These are phyloP conservation scores for Camellia granthamiana DNA, from an alignment of 148 eudicot species.

Conservation along the genomic window DNA sequence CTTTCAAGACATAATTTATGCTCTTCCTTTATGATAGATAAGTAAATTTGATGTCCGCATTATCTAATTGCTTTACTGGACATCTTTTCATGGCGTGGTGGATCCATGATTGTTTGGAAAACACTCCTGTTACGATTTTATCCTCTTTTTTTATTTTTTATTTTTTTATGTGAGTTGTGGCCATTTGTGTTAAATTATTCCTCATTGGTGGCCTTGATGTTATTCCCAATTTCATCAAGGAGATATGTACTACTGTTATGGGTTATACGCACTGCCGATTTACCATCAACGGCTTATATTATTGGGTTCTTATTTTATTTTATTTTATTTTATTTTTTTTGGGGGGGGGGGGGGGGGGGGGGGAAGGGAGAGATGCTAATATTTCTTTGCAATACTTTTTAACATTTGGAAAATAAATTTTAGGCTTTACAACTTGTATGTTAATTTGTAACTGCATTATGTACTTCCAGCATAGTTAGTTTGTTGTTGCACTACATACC, in stretches of 20 bases:
- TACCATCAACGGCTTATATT: neutral
- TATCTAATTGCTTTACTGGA: too few relatives aligned
- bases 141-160: neutral
- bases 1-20: neutral
- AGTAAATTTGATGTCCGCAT: neutral
- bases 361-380: too few relatives aligned
- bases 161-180: neutral
- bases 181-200: neutral
- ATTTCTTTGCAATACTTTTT: too few relatives aligned
- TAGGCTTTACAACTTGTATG: too few relatives aligned
- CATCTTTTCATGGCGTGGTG: neutral
- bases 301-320: too few relatives aligned
- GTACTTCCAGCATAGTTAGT: too few relatives aligned
- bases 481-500: neutral
- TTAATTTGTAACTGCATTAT: too few relatives aligned
- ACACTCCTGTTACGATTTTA: neutral
- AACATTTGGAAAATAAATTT: too few relatives aligned
- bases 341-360: too few relatives aligned
- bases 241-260: neutral
- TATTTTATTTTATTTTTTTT: too few relatives aligned
- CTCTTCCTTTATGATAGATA: neutral
- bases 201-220: too few relatives aligned
- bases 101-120: neutral
- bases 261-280: neutral
- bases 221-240: constrained; percentile 3